phyloP scores from a whole-genome alignment of 1,284 basidiomycete genomes.

The Wallemia ichthyophaga region DNA sequence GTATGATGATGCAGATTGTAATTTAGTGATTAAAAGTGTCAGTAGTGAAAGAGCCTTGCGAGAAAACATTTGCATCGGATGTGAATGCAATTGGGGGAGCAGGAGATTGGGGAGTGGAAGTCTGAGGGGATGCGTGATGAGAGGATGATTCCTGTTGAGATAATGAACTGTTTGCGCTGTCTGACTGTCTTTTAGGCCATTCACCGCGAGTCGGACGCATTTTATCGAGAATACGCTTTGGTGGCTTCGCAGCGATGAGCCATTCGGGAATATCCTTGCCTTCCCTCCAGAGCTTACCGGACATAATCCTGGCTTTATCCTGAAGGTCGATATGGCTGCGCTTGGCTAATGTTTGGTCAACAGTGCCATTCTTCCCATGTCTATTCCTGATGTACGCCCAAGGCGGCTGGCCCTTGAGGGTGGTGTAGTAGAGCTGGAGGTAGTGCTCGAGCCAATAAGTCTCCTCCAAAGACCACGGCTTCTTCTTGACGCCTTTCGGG shows the following conservation, averaged over 20 bases:
- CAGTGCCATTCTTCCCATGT: not conserved
- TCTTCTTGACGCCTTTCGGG: not conserved
- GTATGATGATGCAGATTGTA: not conserved
- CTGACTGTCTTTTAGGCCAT: not conserved
- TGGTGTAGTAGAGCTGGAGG: not conserved
- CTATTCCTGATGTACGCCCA: not conserved
- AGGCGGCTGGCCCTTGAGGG: not conserved
- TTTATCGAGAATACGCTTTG: not conserved
- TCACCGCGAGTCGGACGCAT: not conserved
- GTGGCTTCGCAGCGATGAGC: not conserved
- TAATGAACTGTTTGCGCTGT: not conserved
- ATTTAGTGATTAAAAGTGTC: not conserved
- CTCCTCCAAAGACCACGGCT: not conserved
- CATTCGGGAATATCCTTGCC: not conserved
- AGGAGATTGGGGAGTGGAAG: not conserved
- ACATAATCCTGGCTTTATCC: not conserved
- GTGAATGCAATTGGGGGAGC: too few species aligned
- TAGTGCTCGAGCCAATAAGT: not conserved
- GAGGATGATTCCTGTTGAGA: not conserved
- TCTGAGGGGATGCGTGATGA: too few species aligned
- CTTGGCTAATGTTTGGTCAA: not conserved
- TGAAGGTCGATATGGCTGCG: not conserved
- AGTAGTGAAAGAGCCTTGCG: not conserved
- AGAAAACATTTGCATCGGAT: too few species aligned
- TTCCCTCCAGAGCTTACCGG: not conserved